These are phyloP conservation scores for Radiomyces spectabilis DNA, from an alignment of 192 early-diverging fungal genomes.

Conservation along the genomic window DNA sequence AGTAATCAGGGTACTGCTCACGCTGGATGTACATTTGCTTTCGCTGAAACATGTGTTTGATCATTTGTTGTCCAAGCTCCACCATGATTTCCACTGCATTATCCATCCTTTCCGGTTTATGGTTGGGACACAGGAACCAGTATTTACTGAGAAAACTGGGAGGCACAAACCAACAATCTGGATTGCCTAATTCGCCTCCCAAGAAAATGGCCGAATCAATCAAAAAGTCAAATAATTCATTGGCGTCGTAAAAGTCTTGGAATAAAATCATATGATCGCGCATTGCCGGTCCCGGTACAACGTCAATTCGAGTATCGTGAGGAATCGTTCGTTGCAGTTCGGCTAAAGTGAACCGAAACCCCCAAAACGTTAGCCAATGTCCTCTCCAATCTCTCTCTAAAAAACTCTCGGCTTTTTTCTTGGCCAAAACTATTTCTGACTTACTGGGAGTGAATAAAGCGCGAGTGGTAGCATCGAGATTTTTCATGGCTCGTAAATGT, in stretches of 20 bases:
- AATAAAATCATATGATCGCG: constrained; percentile 27
- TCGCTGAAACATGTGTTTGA: constrained; percentile 6
- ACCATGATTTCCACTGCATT: constrained; percentile 15
- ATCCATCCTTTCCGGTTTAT: constrained; percentile 12
- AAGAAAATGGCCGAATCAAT: constrained; percentile 10
- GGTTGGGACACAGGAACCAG: constrained; percentile 24
- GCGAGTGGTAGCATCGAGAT: background rate
- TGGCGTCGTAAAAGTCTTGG: constrained; percentile 21
- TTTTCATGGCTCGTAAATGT: background rate
- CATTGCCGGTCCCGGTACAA: constrained; percentile 21
- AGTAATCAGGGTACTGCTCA: constrained; percentile 6
- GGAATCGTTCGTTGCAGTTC: constrained; percentile 23
- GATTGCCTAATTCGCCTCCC: constrained; percentile 20
- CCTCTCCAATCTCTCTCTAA: too few relatives aligned
- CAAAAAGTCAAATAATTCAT: constrained; percentile 15
- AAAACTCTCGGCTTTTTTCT: constrained; percentile 2
- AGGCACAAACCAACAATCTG: constrained; percentile 21
- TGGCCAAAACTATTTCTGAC: constrained; percentile 1
- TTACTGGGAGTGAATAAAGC: constrained; percentile 20
- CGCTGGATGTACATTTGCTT: constrained; percentile 25
- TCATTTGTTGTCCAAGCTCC: constrained; percentile 5
- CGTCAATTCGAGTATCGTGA: constrained; percentile 23
- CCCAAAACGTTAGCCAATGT: too few relatives aligned
- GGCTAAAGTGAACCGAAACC: too few relatives aligned
- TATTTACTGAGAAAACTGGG: constrained; percentile 16